phyloP scores from a whole-genome alignment of 169 alveolate species.

The Plasmodium gaboni region DNA sequence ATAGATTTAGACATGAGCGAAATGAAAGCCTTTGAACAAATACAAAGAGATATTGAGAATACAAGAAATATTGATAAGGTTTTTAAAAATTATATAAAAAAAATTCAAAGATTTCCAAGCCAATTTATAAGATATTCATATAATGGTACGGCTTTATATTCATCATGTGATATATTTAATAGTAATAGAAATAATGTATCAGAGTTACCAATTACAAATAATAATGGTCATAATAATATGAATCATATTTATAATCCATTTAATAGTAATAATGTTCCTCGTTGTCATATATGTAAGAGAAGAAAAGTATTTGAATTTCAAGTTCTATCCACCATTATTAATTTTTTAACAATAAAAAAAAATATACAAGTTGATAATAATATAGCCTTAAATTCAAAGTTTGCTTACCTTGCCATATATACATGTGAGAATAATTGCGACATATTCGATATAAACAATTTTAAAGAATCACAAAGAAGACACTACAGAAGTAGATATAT shows the following conservation, averaged over 20 bases:
- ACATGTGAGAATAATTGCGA: conserved; percentile 65
- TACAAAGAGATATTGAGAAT: conserved; percentile 25
- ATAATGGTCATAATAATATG: not conserved
- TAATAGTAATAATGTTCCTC: conserved; percentile 4
- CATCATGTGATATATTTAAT: conserved; percentile 1
- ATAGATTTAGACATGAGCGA: conserved; percentile 20
- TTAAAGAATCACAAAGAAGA: not conserved
- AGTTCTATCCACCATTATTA: conserved; percentile 41
- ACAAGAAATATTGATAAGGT: conserved; percentile 22
- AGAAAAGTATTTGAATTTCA: conserved; percentile 53
- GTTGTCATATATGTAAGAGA: conserved; percentile 45
- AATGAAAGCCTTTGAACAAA: conserved; percentile 54
- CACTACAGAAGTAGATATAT: conserved; percentile 11
- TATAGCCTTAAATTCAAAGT: not conserved
- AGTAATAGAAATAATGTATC: conserved; percentile 22
- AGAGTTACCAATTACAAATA: not conserved
- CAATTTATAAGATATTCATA: conserved; percentile 52
- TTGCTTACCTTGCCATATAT: conserved; percentile 16
- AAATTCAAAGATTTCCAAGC: conserved; percentile 23
- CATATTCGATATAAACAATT: conserved; percentile 10
- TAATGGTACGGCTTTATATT: conserved; percentile 16
- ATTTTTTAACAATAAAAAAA: conserved; percentile 23
- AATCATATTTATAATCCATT: too few species aligned
- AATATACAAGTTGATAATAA: not conserved
- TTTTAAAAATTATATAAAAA: conserved; percentile 26